Conservation (phyloP, 2,329 filamentous ascomycete genomes). For the Penicillium olsonii region DNA sequence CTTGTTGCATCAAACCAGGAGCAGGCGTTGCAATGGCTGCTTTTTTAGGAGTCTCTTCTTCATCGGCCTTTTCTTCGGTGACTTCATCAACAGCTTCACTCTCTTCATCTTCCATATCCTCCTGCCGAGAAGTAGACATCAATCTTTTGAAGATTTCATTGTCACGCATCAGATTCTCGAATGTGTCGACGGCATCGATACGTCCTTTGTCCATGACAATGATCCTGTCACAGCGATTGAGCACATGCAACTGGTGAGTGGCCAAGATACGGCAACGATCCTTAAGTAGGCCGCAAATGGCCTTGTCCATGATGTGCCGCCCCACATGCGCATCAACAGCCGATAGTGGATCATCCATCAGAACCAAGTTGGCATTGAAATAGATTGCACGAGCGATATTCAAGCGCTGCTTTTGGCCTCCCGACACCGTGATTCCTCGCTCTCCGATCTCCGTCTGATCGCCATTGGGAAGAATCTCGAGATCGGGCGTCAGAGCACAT, state of each 20-base stretch:
- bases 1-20: conserved; percentile 48
- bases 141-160: conserved; percentile 77
- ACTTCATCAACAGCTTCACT: conserved; percentile 55
- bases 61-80: conserved; percentile 41
- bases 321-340: conserved; percentile 60
- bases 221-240: conserved; percentile 86
- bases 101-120: conserved; percentile 49
- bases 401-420: conserved; percentile 90
- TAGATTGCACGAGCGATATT: conserved; percentile 84
- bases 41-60: conserved; percentile 12
- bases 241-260: conserved; percentile 92
- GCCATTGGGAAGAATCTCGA: conserved; percentile 89
- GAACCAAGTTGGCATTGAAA: conserved; percentile 62
- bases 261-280: conserved; percentile 89
- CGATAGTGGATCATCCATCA: conserved; percentile 66
- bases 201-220: conserved; percentile 88
- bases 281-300: conserved; percentile 83
- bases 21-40: conserved; percentile 11
- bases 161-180: conserved; percentile 78
- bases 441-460: conserved; percentile 94
- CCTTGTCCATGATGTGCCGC: conserved; percentile 82
- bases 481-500: conserved; percentile 79
- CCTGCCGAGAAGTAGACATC: conserved; percentile 73
- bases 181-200: conserved; percentile 85
- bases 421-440: conserved; percentile 90